Base-by-base conservation (phyloP, 202 grass and related monocot genomes). In the Setaria viridis region DNA sequence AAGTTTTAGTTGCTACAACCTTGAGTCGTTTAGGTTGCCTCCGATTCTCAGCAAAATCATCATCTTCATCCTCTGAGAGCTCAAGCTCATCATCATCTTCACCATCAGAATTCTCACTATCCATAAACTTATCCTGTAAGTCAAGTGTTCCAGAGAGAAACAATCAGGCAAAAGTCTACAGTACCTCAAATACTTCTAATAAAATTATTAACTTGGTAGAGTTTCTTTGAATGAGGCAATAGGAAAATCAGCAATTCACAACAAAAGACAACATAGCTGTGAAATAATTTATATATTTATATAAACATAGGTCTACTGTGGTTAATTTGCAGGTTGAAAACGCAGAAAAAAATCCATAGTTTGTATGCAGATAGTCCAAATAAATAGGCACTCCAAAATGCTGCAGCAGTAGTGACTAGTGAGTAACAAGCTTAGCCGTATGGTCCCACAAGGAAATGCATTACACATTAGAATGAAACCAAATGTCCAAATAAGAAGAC, bases 41-140 rank as follows among this genome's bases (percentile, higher is more conserved):
- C 35, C 53, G 55, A 70, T 86, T 95, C 76, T 87, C 91, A 82
- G 88, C 67, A 86, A 96, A 91, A 85, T 90, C 95, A 81, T 92
- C 85, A 50, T 93, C 91, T 53, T 90, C 93, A 25, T 94, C 88
- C 82, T 95, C 91, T 64, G 87, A 96, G 57, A 96, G 82, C 62
- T 94, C 91, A 86, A 92, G 87, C 32, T 91, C 88, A 55, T 92
- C 85, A 17, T 87, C 92, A 9, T 89, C 84, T 1, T 92, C 84
- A 4, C 95, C 93, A 37, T 82, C 90, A 84, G 88, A 90, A 85
- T 96, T 95, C 73, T 94, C 93, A 53, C 79, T 96, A 15, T 89
- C 91, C 73, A 85, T 87, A 85, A 86, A 77, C 72, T 96, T 99
- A 59, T 84, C 90, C 93, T 99, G 77, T 51, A 84, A 81, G 80